These are phyloP conservation scores for Leccinum fibrillosum DNA, from an alignment of 768 basidiomycete genomes.

Conservation along the genomic window DNA sequence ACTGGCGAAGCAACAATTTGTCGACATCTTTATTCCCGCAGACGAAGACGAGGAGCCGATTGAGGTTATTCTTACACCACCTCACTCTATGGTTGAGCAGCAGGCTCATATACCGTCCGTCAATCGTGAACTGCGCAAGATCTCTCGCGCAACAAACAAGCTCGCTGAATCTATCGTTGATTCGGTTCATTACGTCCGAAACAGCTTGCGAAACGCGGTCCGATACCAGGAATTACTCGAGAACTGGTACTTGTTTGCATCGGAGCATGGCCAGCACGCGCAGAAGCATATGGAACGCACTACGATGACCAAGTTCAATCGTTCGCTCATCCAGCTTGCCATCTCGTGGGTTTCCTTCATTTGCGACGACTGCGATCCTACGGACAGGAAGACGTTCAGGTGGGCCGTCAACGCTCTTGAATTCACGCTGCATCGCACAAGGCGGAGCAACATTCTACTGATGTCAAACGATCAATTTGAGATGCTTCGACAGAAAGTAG, in stretches of 20 bases:
- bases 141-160: conserved; percentile 83
- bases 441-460: conserved; percentile 84
- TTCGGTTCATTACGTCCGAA: conserved; percentile 84
- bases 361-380: conserved; percentile 95
- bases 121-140: conserved; percentile 87
- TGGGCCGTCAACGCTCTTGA: conserved; percentile 98
- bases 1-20: conserved; percentile 74
- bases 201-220: conserved; percentile 53
- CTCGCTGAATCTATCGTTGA: conserved; percentile 91
- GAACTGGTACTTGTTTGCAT: conserved; percentile 96
- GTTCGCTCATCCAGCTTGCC: conserved; percentile 81
- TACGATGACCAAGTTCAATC: conserved; percentile 71
- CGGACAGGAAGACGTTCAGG: conserved; percentile 92
- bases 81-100: conserved; percentile 63
- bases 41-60: conserved; percentile 61
- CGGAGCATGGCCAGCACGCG: conserved; percentile 90
- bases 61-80: conserved; percentile 39
- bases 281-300: conserved; percentile 83
- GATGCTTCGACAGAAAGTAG: conserved; percentile 86
- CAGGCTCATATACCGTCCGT: conserved; percentile 91
- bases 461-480: conserved; percentile 88
- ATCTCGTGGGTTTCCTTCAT: conserved; percentile 99
- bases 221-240: conserved; percentile 83
- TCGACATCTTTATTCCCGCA: conserved; percentile 55
- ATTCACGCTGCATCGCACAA: conserved; percentile 84